Base-by-base conservation (phyloP, 495 filamentous ascomycete species). In the Massariosphaeria phaeospora region DNA sequence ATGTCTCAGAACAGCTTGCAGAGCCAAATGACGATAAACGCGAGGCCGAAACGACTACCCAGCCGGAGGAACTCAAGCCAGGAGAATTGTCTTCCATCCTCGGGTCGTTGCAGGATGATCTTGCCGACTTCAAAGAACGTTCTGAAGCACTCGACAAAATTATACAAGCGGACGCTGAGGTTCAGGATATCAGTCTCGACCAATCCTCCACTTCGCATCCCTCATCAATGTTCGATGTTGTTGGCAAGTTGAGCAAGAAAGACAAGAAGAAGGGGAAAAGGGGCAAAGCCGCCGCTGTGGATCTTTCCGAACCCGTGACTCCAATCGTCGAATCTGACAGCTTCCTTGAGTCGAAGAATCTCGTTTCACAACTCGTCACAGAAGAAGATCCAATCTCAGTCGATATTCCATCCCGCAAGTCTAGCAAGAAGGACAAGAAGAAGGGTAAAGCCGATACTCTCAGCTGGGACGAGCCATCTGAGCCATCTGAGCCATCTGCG, bases 241-340 rank as follows among this genome's bases (percentile, higher is more conserved):
- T 53, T n/a, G 35, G 49, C 42, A 59, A 53, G 27, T 15, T 53
- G 15, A 41, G 42, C 46, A 62, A 54, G 40, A 62, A 62, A 35
- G 49, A 50, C 13, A 62, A 62, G 53, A 62, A 58, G 54, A 62
- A 57, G 33, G 43, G 36, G 1, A 62, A 57, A 48, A 62, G 58
- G 36, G 40, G 13, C 13, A 56, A 61, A 43, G 27, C 17, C 18
- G 53, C 10, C 8, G 12, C 48, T 23, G n/a, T 35, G 13, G 52
- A 62, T 8, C 57, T 39, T 52, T 48, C 55, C 23, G 59, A 58
- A 18, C 48, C 59, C 9, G 52, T 49, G 1, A 56, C 34, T 1
- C 50, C 54, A 17, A 45, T 17, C 11, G 20, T 31, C 8, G 55
- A 58, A 18, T 21, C 55, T 24, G 55, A 51, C 7, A 27, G 18